Evolutionary conservation across 75 land plant genomes (phyloP), one percentile per base, ranked within the genome.

Genomic region (Pinus taeda): DNA sequence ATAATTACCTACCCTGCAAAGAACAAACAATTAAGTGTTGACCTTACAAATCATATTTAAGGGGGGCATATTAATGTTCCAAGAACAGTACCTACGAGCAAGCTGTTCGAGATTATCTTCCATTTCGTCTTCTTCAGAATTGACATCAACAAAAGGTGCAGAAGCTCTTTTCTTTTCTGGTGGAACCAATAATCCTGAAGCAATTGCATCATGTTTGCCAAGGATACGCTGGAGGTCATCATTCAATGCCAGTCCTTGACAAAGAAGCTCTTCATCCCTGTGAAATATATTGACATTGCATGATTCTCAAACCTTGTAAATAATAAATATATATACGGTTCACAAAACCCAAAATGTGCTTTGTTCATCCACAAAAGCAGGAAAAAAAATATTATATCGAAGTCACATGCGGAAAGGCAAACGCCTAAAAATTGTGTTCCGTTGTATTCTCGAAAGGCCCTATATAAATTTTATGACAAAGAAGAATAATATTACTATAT

Each of bases 191-290:
- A 80, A 69, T 75, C 97, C 97, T 11, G 90, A 90, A 75, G 88
- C 85, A 84, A 94, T 82, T 15, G 88, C 83, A 80, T 96, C 97
- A 86, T 93, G 95, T 77, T 87, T 93, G 15, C 87, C 90, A 30
- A 96, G 85, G 7, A 96, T 81, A 20, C 92, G 84, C 82, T 96
- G 90, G 82, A 96, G 77, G 58, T 96, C 95, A 83, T 96, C 99
- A 90, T 94, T 96, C 82, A 96, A 66, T 60, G 93, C 80, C 20
- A 96, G 78, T 49, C 94, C 99, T 81, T 88, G 95, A 71, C 85
- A 77, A 49, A 96, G 86, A 60, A 96, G 79, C 69, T 89, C 90
- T 59, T 96, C 99, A 81, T 96, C 90, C 73, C 99, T 96, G 85
- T n/a, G 67, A 18, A 21, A 66, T 65, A 14, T 49, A 49, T 49